Conservation (phyloP, 768 basidiomycete species). For the Hericium erinaceus region DNA sequence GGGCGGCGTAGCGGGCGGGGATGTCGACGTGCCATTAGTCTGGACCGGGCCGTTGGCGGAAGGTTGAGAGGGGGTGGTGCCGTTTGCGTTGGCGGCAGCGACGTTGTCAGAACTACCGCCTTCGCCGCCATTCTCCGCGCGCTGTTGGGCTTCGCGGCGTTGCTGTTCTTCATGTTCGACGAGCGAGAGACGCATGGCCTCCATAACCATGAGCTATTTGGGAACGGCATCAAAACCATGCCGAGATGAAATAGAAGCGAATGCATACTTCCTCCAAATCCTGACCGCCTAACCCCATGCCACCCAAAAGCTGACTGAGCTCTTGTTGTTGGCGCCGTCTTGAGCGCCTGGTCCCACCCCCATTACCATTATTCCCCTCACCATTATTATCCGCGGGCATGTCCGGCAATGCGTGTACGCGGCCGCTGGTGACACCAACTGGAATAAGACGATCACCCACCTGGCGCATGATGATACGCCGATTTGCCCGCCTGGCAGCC, state of each 20-base stretch:
- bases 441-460: constrained; percentile 96
- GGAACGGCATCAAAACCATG: not conserved
- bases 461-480: constrained; percentile 96
- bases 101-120: constrained; percentile 4
- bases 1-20: not conserved
- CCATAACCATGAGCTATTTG: constrained; percentile 90
- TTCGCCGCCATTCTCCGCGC: constrained; percentile 40
- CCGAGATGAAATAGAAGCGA: too few relatives aligned
- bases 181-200: constrained; percentile 93
- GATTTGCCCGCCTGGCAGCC: constrained; percentile 91
- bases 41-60: not conserved
- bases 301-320: constrained; percentile 50
- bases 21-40: not conserved
- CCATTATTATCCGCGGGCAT: constrained; percentile 42
- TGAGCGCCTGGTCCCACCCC: constrained; percentile 39
- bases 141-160: constrained; percentile 63
- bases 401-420: constrained; percentile 58
- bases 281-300: constrained; percentile 69
- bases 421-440: constrained; percentile 89
- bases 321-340: constrained; percentile 50
- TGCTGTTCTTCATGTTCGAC: constrained; percentile 94
- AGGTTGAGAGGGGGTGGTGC: not conserved
- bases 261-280: constrained; percentile 81
- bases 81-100: not conserved
- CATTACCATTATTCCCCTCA: constrained; percentile 30